Evolutionary conservation across 106 monocot genomes (phyloP), one percentile per base, ranked within the genome.

Genomic region (Dendrobium chrysotoxum): DNA sequence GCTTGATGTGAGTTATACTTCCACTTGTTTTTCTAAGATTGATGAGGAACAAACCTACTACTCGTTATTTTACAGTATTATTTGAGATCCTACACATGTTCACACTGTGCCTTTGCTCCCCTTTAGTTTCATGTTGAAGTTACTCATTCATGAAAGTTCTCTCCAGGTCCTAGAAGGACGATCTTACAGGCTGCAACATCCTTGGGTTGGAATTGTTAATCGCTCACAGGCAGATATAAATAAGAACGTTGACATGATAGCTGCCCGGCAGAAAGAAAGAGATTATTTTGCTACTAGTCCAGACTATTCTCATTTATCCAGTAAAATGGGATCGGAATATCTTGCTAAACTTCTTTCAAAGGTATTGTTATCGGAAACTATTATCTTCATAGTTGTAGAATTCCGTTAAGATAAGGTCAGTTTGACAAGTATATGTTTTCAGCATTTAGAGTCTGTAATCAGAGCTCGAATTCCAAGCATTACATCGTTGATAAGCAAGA

Each of bases 301-400:
- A 45, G 90, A 90, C 35, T 90, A 90, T 71, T 82, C 85, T 28
- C 90, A 90, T 82, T 79, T 90, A 76, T 30, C 90, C 25, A 84
- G 80, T 77, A 90, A 82, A 81, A 90, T 90, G 90, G 90, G 90
- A 79, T 90, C 90, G 53, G 90, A 90, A 80, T 87, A 90, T 85
- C 90, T 90, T 28, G 90, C 85, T 38, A 87, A 90, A 45, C 85
- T 90, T 82, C 90, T 90, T 77, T 90, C 87, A 58, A 85, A 78
- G 85, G 90, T 85, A 40, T 66, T 20, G 8, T 40, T 38, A 35
- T 58, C 9, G 11, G 11, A 65, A 64, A 65, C 64, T 54, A 21
- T 65, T 65, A 65, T 70, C 13, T 35, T 70, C 70, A 13, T 70
- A 38, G 16, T 70, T 38, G 31, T 31, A 31, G 70, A 35, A 70